Conservation (phyloP, 2,329 filamentous ascomycete genomes). For the Sclerotinia subarctica region DNA sequence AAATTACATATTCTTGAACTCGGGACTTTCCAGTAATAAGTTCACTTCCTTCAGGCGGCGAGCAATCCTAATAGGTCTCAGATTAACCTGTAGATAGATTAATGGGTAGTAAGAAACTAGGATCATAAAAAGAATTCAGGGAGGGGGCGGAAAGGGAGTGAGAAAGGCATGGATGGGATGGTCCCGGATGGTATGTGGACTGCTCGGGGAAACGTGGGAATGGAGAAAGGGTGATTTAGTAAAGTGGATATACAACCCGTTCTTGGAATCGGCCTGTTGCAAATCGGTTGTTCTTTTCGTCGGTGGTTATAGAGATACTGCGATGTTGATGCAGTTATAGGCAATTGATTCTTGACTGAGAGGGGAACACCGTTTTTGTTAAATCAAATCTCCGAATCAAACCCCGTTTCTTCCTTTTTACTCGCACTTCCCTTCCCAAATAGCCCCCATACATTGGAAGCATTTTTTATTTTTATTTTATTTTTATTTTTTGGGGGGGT, state of each 20-base stretch:
- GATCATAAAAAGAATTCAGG: slow-evolving; percentile 5
- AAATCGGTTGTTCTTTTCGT: neutral
- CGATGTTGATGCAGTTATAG: neutral
- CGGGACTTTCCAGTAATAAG: neutral
- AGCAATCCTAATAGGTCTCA: slow-evolving; percentile 16
- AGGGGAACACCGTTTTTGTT: neutral
- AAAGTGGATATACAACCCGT: slow-evolving; percentile 6
- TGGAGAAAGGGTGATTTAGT: neutral
- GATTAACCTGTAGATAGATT: slow-evolving; percentile 1
- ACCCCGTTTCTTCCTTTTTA: neutral
- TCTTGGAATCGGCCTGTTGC: neutral
- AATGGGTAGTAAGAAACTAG: slow-evolving; percentile 11
- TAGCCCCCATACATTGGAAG: neutral
- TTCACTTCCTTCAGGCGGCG: slow-evolving; percentile 17
- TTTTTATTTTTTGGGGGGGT: neutral
- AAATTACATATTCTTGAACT: slow-evolving; percentile 10
- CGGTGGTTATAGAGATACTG: neutral
- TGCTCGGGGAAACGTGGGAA: slow-evolving; percentile 13
- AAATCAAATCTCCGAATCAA: neutral
- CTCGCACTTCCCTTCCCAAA: neutral
- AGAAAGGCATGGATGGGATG: slow-evolving; percentile 1
- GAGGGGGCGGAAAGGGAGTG: slow-evolving; percentile 2
- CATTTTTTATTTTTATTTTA: neutral
- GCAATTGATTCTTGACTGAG: neutral
- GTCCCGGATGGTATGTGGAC: slow-evolving; percentile 15